Evolutionary conservation across 495 filamentous ascomycete species (phyloP).

Genomic region (Neurospora sp.): DNA sequence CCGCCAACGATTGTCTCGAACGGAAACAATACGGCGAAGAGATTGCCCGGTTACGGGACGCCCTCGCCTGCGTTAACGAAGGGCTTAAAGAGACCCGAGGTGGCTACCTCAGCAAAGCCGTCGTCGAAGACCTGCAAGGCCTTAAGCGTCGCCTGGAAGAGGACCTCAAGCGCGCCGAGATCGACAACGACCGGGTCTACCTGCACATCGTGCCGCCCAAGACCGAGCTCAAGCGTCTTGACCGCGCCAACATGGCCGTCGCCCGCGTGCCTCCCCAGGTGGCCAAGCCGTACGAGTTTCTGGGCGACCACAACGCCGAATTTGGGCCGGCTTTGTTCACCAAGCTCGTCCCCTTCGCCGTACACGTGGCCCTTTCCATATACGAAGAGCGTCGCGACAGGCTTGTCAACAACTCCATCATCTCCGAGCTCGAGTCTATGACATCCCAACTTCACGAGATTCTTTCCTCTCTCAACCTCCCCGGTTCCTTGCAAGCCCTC

Average conservation of each 20-base stretch:
- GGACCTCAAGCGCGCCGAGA: slow-evolving; percentile 85
- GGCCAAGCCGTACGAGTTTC: slow-evolving; percentile 63
- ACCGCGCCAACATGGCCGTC: slow-evolving; percentile 80
- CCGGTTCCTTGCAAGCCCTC: slow-evolving; percentile 85
- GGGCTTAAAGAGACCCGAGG: slow-evolving; percentile 70
- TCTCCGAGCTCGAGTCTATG: slow-evolving; percentile 74
- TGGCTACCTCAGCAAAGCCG: slow-evolving; percentile 71
- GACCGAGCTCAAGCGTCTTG: slow-evolving; percentile 74
- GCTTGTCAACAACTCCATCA: slow-evolving; percentile 73
- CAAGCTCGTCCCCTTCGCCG: slow-evolving; percentile 89
- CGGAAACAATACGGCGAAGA: slow-evolving; percentile 95
- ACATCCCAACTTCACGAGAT: slow-evolving; percentile 73
- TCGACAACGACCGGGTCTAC: slow-evolving; percentile 94
- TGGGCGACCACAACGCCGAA: slow-evolving; percentile 61
- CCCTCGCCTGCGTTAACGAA: slow-evolving; percentile 72
- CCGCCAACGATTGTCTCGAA: slow-evolving; percentile 84
- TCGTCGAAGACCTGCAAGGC: slow-evolving; percentile 72
- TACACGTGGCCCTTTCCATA: slow-evolving; percentile 88
- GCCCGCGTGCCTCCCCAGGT: slow-evolving; percentile 74
- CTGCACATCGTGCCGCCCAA: slow-evolving; percentile 78
- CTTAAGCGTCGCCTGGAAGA: slow-evolving; percentile 75
- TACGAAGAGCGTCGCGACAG: slow-evolving; percentile 88
- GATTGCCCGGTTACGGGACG: slow-evolving; percentile 76
- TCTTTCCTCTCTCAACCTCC: slow-evolving; percentile 75
- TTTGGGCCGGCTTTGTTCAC: slow-evolving; percentile 80